phyloP scores from a whole-genome alignment of 306 rosid genomes.

The Glycine soja region DNA sequence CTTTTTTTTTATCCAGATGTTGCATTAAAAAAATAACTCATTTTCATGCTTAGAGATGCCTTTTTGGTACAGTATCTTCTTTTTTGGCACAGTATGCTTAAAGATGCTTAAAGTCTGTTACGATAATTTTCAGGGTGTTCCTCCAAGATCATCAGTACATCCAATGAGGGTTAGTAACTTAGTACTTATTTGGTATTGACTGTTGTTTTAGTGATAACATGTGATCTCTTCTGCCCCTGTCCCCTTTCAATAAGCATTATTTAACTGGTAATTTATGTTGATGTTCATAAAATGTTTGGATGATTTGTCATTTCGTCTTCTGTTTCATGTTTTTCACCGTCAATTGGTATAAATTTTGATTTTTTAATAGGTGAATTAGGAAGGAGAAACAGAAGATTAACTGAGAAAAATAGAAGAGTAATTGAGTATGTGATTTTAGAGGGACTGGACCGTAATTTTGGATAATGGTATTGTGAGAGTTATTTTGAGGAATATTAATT shows the following conservation, averaged over 20 bases:
- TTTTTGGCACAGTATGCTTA: no score
- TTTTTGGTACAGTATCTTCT: no score
- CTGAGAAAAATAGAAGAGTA: not conserved
- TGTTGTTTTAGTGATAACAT: constrained; percentile 28
- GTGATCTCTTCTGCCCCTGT: constrained; percentile 18
- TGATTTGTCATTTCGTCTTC: constrained; percentile 26
- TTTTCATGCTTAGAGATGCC: constrained; percentile 30
- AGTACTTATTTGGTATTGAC: constrained; percentile 44
- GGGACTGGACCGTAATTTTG: constrained; percentile 18
- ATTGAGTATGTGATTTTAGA: not conserved
- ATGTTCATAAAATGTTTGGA: constrained; percentile 8
- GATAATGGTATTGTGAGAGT: constrained; percentile 18
- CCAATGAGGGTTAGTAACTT: constrained; percentile 89
- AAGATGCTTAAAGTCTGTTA: constrained; percentile 18
- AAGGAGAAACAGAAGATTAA: constrained; percentile 15
- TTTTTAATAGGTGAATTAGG: constrained; percentile 25
- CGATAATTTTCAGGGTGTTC: constrained; percentile 82
- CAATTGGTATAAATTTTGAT: constrained; percentile 20
- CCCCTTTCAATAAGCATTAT: not conserved
- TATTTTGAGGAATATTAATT: constrained; percentile 21
- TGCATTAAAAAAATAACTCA: constrained; percentile 14
- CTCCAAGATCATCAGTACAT: constrained; percentile 96
- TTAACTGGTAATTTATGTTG: constrained; percentile 37
- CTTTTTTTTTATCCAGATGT: not conserved
- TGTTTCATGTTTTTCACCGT: constrained; percentile 18